Conservation (phyloP, 116 monocot genomes). For the Trichopus zeylanicus region DNA sequence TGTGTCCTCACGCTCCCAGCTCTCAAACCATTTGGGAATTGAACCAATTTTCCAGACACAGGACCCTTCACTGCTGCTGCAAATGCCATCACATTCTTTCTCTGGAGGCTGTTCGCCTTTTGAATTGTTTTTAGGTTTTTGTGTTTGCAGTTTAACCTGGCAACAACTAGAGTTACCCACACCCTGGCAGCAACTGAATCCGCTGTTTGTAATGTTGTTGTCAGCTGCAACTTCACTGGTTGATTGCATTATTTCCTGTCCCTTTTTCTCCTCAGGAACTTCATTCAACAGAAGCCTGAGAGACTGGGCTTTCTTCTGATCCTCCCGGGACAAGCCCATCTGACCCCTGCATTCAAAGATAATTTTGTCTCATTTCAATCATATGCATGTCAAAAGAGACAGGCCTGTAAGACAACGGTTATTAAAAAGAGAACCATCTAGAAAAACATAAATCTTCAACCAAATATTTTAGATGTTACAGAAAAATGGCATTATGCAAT, state of each 20-base stretch:
- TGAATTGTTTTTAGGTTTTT: conserved; percentile 14
- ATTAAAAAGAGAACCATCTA: too few relatives aligned
- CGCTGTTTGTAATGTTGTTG: neutral
- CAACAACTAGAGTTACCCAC: conserved; percentile 41
- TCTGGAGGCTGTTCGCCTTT: conserved; percentile 3
- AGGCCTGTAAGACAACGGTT: neutral
- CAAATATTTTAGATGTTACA: too few relatives aligned
- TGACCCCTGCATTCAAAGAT: conserved; percentile 30
- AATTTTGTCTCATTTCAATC: neutral
- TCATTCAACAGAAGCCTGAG: conserved; percentile 19
- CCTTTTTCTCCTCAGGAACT: conserved; percentile 3
- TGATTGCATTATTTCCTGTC: conserved; percentile 10
- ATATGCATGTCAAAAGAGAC: neutral
- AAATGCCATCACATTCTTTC: conserved; percentile 9
- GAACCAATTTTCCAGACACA: conserved; percentile 17
- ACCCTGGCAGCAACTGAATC: conserved; percentile 49
- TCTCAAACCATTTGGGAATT: conserved; percentile 50
- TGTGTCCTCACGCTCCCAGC: conserved; percentile 71
- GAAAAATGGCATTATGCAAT: too few relatives aligned
- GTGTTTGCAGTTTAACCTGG: conserved; percentile 26
- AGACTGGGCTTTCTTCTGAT: conserved; percentile 42
- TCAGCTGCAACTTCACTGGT: neutral
- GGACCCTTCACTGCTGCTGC: conserved; percentile 2
- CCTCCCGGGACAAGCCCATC: conserved; percentile 62
- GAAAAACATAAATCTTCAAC: too few relatives aligned